Percentiles rank a stretch among this genome's conserved stretches.
These are phyloP conservation scores for Obelidium mucronatum DNA, from an alignment of 192 early-diverging fungal species.

Conservation along the genomic window DNA sequence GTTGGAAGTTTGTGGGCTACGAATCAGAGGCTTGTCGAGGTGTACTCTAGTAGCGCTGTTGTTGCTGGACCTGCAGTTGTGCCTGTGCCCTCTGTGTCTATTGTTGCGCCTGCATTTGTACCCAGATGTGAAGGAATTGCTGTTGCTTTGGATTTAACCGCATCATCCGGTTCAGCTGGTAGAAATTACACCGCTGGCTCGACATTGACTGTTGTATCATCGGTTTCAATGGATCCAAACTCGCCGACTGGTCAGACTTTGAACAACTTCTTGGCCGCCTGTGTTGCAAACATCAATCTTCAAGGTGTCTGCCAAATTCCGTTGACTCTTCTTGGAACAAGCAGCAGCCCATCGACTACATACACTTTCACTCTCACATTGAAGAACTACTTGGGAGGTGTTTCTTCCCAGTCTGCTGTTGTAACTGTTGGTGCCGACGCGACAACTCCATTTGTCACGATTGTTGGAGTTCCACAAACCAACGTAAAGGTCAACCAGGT, in stretches of 20 bases:
- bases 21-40: not conserved
- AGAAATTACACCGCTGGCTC: constrained; percentile 25
- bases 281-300: constrained; percentile 1
- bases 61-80: constrained; percentile 17
- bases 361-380: constrained; percentile 25
- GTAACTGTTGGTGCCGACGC: constrained; percentile 12
- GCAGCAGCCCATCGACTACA: not conserved
- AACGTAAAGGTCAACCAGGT: constrained; percentile 26
- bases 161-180: constrained; percentile 27
- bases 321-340: not conserved
- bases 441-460: constrained; percentile 10
- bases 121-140: constrained; percentile 15
- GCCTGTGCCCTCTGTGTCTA: constrained; percentile 9
- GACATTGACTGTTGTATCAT: not conserved
- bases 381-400: constrained; percentile 30
- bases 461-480: constrained; percentile 3
- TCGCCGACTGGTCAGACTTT: not conserved
- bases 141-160: constrained; percentile 26
- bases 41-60: not conserved
- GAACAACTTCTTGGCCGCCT: not conserved
- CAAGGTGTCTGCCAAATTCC: constrained; percentile 17
- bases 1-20: constrained; percentile 30
- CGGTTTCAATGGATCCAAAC: not conserved
- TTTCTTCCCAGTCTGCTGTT: not conserved
- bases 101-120: constrained; percentile 29